phyloP scores from a whole-genome alignment of 306 rosid genomes.

The Castanopsis chinensis region DNA sequence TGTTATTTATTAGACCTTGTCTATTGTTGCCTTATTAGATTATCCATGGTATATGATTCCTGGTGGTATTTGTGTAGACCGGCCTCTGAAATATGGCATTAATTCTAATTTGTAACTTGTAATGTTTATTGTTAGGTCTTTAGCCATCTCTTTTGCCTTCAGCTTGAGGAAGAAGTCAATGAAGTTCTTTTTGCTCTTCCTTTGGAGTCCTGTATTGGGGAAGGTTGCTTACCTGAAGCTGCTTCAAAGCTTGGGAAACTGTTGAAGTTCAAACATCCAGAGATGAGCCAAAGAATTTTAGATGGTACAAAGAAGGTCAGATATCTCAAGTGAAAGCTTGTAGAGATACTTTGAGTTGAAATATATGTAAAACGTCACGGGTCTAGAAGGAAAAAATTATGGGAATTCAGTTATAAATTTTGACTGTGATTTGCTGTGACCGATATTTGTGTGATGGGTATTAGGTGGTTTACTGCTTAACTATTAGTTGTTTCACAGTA shows the following conservation, averaged over 20 bases:
- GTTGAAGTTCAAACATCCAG: conserved; percentile 62
- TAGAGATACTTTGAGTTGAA: background rate
- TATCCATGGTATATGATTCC: background rate
- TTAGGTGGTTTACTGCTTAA: too few relatives aligned
- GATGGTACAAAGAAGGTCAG: conserved; percentile 58
- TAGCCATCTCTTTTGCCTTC: conserved; percentile 66
- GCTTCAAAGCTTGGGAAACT: conserved; percentile 63
- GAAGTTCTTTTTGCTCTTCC: conserved; percentile 81
- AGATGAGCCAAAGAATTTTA: conserved; percentile 60
- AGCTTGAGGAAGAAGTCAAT: conserved; percentile 86
- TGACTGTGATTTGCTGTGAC: background rate
- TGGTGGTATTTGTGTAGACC: background rate
- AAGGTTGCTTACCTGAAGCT: conserved; percentile 51
- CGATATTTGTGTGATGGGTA: too few relatives aligned
- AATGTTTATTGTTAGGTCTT: conserved; percentile 59
- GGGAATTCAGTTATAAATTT: background rate
- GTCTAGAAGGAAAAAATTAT: too few relatives aligned
- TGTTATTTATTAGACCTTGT: background rate
- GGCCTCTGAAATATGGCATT: background rate
- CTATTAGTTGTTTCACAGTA: too few relatives aligned
- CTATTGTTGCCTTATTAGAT: background rate
- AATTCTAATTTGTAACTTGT: conserved; percentile 8
- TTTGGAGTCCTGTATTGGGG: conserved; percentile 51
- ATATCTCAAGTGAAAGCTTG: conserved; percentile 49
- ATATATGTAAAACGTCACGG: background rate